Conservation (phyloP, 208 protist genomes). For the Leishmania lainsoni region DNA sequence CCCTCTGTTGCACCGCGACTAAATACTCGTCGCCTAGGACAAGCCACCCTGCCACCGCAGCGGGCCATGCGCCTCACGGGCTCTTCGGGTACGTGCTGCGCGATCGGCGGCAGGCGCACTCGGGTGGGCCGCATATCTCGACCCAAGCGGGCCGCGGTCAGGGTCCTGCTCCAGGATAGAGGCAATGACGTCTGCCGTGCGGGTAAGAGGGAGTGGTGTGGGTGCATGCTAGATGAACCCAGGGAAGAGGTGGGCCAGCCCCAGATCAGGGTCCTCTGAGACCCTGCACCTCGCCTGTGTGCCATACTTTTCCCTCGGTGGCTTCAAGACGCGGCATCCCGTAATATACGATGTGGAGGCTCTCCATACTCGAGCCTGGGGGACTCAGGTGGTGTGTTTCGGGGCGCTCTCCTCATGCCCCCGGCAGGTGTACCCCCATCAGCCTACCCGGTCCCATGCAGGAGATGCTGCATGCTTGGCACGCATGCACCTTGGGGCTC, state of each 20-base stretch:
- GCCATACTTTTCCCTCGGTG: neutral
- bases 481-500: neutral
- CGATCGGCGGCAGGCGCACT: neutral
- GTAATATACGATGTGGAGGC: neutral
- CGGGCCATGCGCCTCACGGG: neutral
- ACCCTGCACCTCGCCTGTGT: neutral
- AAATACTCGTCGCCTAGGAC: neutral
- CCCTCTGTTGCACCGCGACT: neutral
- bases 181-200: neutral
- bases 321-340: neutral
- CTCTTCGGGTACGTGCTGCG: neutral
- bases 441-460: neutral
- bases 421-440: neutral
- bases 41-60: neutral
- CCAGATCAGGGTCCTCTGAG: neutral
- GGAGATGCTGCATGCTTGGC: neutral
- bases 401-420: neutral
- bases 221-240: neutral
- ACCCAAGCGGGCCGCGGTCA: neutral
- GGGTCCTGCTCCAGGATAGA: neutral
- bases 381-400: neutral
- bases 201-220: neutral
- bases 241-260: neutral
- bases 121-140: neutral
- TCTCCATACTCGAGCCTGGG: too few species aligned